A percentile compares a stretch with the other conserved stretches of the same genome.
Evolutionary conservation across 257 asterid species (phyloP).

Genomic region (Scutellaria barbata): DNA sequence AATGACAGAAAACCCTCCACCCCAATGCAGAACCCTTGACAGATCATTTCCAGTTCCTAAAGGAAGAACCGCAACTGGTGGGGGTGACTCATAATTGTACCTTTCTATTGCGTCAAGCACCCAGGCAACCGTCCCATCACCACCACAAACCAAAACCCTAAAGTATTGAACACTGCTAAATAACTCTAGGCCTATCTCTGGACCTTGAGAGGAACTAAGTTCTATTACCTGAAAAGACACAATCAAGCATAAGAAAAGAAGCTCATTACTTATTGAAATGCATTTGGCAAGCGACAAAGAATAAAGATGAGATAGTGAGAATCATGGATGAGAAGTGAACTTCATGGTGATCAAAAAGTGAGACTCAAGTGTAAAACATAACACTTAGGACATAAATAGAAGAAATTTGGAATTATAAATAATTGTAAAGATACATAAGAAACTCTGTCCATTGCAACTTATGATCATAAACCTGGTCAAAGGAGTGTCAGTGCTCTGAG

Average conservation of each 20-base stretch:
- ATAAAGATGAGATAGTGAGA: neutral
- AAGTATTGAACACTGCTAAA: conserved; percentile 67
- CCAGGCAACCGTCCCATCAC: conserved; percentile 95
- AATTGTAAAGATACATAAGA: neutral
- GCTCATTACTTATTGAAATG: neutral
- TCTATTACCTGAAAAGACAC: conserved; percentile 63
- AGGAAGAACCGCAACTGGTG: conserved; percentile 89
- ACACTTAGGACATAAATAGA: neutral
- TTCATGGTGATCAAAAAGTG: neutral
- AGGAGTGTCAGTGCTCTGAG: too few relatives aligned
- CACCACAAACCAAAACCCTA: conserved; percentile 88
- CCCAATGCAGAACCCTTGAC: conserved; percentile 83
- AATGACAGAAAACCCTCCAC: conserved; percentile 74
- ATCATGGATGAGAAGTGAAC: neutral
- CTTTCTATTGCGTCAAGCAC: conserved; percentile 83
- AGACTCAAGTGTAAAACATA: neutral
- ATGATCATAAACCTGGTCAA: too few relatives aligned
- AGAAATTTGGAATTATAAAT: neutral
- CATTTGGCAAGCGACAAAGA: neutral
- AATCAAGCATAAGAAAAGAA: conserved; percentile 34
- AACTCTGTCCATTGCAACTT: neutral
- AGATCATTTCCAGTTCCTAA: conserved; percentile 92
- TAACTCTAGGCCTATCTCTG: conserved; percentile 75
- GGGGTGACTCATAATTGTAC: conserved; percentile 74
- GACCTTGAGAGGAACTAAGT: conserved; percentile 77